These are phyloP conservation scores for Fusarium tricinctum DNA, from an alignment of 2,329 filamentous ascomycete genomes.

Conservation along the genomic window DNA sequence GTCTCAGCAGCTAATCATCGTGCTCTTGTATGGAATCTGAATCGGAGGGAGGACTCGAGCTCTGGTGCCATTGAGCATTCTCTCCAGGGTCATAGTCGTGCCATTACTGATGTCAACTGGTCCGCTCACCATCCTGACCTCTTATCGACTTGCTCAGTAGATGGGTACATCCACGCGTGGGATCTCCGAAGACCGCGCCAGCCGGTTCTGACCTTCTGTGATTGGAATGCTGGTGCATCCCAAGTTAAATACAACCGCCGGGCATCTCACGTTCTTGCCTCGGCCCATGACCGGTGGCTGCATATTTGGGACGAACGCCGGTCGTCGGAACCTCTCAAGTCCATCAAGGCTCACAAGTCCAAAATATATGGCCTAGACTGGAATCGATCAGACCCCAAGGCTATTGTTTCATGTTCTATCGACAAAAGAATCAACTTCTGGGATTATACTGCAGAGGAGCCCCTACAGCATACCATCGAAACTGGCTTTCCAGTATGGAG, in stretches of 20 bases:
- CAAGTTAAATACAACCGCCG: conserved; percentile 96
- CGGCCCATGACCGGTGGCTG: conserved; percentile 88
- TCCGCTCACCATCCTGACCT: conserved; percentile 92
- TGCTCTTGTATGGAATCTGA: conserved; percentile 93
- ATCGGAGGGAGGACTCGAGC: conserved; percentile 79
- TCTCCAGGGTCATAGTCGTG: conserved; percentile 83
- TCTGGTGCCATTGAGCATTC: conserved; percentile 85
- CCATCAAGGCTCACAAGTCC: conserved; percentile 88
- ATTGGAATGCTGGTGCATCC: conserved; percentile 94
- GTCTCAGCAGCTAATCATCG: conserved; percentile 95
- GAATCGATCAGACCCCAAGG: conserved; percentile 81
- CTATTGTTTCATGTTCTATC: conserved; percentile 87
- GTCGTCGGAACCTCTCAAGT: conserved; percentile 81
- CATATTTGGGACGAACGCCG: conserved; percentile 92
- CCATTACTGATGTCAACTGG: conserved; percentile 97
- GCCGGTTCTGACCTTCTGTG: conserved; percentile 85
- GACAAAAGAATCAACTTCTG: conserved; percentile 95
- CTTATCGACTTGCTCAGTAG: conserved; percentile 90
- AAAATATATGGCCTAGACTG: conserved; percentile 98
- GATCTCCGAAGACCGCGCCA: conserved; percentile 81
- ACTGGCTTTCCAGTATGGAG: conserved; percentile 92
- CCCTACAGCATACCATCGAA: conserved; percentile 81
- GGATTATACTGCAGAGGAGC: conserved; percentile 77
- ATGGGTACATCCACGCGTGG: conserved; percentile 95
- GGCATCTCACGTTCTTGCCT: conserved; percentile 87